Evolutionary conservation across 768 basidiomycete genomes (phyloP).

Genomic region (Amanita phalloides): DNA sequence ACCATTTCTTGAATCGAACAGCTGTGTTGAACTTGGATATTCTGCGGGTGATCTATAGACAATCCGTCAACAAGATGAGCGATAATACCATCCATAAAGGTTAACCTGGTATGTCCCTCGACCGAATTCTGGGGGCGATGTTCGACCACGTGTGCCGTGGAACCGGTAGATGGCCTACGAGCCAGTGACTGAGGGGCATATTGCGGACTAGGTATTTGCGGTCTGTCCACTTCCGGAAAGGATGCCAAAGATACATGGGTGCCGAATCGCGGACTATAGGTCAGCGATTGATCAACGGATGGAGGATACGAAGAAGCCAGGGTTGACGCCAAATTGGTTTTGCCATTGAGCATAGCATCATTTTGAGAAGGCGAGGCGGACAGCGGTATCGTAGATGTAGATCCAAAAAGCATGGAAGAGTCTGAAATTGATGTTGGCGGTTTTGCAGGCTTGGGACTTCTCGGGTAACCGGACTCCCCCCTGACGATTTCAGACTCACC

Average conservation of each 20-base stretch:
- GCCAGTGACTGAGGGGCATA: slow-evolving; percentile 3
- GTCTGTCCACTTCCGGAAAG: not conserved
- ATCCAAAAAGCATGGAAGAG: not conserved
- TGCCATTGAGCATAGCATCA: slow-evolving; percentile 7
- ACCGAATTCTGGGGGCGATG: slow-evolving; percentile 7
- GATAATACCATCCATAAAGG: not conserved
- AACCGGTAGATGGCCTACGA: slow-evolving; percentile 12
- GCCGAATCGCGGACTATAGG: slow-evolving; percentile 6
- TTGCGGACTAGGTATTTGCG: not conserved
- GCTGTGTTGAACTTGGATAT: slow-evolving; percentile 16
- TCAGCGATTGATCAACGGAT: not conserved
- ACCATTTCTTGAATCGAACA: slow-evolving; percentile 13
- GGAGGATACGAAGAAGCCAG: not conserved
- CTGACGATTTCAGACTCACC: slow-evolving; percentile 24
- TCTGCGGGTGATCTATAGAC: slow-evolving; percentile 31
- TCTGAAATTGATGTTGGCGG: not conserved
- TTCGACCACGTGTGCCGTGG: slow-evolving; percentile 7
- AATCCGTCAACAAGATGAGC: not conserved
- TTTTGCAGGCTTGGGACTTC: slow-evolving; percentile 14
- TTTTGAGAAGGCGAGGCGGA: not conserved
- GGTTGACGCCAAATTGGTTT: slow-evolving; percentile 1
- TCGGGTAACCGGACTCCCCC: slow-evolving; percentile 7
- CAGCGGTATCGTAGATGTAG: not conserved
- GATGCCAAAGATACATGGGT: not conserved
- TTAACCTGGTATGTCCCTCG: slow-evolving; percentile 6